phyloP scores from a whole-genome alignment of 1,139 yeast genomes.

The Saccharomyces pastorianus region DNA sequence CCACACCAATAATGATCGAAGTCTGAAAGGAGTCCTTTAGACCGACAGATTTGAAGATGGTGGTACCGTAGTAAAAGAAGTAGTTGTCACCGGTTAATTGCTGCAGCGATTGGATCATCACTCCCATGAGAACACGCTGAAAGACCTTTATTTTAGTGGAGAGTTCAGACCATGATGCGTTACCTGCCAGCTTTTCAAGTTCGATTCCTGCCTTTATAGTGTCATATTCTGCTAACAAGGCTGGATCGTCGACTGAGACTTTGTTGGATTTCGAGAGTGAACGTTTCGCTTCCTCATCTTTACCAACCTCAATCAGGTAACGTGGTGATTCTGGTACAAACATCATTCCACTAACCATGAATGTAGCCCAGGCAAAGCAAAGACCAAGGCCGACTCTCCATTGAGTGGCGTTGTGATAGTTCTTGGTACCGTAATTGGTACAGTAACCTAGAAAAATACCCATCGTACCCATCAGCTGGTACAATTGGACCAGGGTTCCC shows the following conservation, averaged over 20 bases:
- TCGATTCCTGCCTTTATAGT: slow-evolving; percentile 54
- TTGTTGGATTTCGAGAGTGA: slow-evolving; percentile 40
- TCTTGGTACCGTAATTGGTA: slow-evolving; percentile 47
- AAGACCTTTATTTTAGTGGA: slow-evolving; percentile 34
- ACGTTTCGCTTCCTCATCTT: slow-evolving; percentile 46
- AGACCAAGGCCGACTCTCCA: slow-evolving; percentile 54
- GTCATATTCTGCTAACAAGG: slow-evolving; percentile 48
- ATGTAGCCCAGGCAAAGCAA: slow-evolving; percentile 36
- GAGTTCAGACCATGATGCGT: slow-evolving; percentile 33
- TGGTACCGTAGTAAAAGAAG: slow-evolving; percentile 69
- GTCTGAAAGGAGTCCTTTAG: slow-evolving; percentile 61
- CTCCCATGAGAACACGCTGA: slow-evolving; percentile 54
- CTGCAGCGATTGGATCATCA: slow-evolving; percentile 55
- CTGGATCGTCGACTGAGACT: slow-evolving; percentile 36
- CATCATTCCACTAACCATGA: slow-evolving; percentile 44
- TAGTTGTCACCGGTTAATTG: slow-evolving; percentile 71
- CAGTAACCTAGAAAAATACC: slow-evolving; percentile 54
- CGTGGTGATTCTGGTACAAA: slow-evolving; percentile 74
- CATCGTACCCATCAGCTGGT: slow-evolving; percentile 52
- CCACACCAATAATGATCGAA: slow-evolving; percentile 62
- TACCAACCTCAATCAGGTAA: slow-evolving; percentile 46
- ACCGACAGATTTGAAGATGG: slow-evolving; percentile 66
- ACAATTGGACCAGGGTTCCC: slow-evolving; percentile 54
- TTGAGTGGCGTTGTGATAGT: slow-evolving; percentile 39
- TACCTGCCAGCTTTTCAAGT: slow-evolving; percentile 33